phyloP scores from a whole-genome alignment of 257 asterid species.

The Solanum acaule region DNA sequence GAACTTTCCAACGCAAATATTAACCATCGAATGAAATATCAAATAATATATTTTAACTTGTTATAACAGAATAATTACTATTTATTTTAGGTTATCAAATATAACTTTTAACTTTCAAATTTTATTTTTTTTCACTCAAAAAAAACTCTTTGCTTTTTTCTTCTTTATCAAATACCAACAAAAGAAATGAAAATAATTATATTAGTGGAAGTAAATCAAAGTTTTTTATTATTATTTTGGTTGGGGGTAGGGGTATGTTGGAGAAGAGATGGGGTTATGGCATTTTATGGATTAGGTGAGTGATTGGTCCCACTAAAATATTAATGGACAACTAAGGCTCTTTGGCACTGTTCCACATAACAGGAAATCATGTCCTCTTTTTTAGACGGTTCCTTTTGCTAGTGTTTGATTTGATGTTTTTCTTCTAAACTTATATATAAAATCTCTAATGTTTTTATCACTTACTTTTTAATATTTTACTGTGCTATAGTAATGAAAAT shows the following conservation, averaged over 20 bases:
- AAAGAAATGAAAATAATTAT: not conserved
- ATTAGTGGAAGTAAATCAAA: not conserved
- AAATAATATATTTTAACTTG: not conserved
- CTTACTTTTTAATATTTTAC: not conserved
- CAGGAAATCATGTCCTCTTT: slow-evolving; percentile 21
- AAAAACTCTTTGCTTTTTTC: not conserved
- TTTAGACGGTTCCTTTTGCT: not conserved
- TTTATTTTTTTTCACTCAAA: not conserved
- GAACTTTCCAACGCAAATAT: not conserved
- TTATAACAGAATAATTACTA: not conserved
- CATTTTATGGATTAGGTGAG: slow-evolving; percentile 28
- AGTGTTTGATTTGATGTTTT: slow-evolving; percentile 3
- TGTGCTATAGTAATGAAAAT: not conserved
- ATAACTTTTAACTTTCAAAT: not conserved
- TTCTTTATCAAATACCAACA: slow-evolving; percentile 20
- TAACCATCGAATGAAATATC: not conserved
- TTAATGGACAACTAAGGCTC: slow-evolving; percentile 37
- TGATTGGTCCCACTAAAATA: slow-evolving; percentile 19
- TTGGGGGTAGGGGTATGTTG: not conserved
- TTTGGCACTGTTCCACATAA: slow-evolving; percentile 24
- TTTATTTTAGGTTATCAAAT: not conserved
- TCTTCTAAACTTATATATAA: not conserved
- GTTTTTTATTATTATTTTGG: too few species aligned
- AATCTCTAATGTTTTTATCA: not conserved
- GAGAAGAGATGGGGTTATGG: slow-evolving; percentile 13